Evolutionary conservation across 140 eudicot genomes (phyloP), one percentile per base, ranked within the genome.

Genomic region (Stevia rebaudiana): DNA sequence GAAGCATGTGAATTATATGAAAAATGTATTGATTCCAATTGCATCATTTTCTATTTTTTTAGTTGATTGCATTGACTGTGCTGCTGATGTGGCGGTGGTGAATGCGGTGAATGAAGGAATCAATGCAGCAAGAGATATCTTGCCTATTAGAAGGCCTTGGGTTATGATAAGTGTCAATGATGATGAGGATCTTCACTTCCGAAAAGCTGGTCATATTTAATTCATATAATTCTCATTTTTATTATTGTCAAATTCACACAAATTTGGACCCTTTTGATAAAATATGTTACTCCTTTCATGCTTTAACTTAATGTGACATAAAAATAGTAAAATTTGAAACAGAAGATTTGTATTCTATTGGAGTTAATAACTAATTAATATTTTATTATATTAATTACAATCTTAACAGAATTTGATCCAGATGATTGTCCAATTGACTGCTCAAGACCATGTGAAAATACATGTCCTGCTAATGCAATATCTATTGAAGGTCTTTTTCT

Each of bases 41-140:
- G 24, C 71, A 63, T 55, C 55, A 42, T 69, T 77, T 3, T 17
- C 19, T 50, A 43, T 58, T 5, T 18, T 67, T 44, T 1, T 23
- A 90, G 98, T 87, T 81, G 98, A 91, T 76, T 91, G 95, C 77
- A 90, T 90, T 30, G 98, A 91, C 46, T 91, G 95, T 84, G 97
- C 97, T 30, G 97, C 97, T 15, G 98, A 91, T 72, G 94, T 65
- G 54, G 83, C 98, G 0, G 98, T 87, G 61, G 89, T 86, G 66
- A 79, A 77, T 68, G 98, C 96, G 48, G 98, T 84, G 43, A 82
- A 84, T 71, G 96, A 91, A 78, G 98, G 98, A 50, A 82, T 91
- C 16, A 74, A 82, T 74, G 91, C 82, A 17, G 98, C 96, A 48
- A 70, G 73, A 70, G 64, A 61, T 44, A 77, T 91, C 31, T 51